Evolutionary conservation across 805 yeast species (phyloP), one percentile per base, ranked within the genome.

Genomic region (Metahyphopichia silvanorum): DNA sequence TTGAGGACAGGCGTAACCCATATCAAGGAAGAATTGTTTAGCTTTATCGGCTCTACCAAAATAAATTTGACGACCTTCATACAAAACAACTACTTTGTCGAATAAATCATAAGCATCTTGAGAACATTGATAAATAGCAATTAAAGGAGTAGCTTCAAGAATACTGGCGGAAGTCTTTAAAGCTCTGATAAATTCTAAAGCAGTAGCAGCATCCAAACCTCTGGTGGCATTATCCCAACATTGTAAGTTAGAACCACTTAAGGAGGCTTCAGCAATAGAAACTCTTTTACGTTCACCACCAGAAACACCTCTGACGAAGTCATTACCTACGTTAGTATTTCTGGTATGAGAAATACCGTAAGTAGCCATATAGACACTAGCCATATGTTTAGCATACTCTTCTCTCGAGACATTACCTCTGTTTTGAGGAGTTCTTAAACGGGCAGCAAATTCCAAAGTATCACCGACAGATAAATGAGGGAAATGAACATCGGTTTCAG

Each of bases 241-340:
- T 46, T 72, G 75, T 14, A 71, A 49, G 16, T 70, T 60, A 19
- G 86, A 82, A 18, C 80, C 76, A 31, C 79, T 69, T 29, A 82
- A 72, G 28, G 82, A 62, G 1, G 84, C 84, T 59, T 85, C 95
- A 8, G 88, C 86, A 47, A 85, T 79, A 8, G 91, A 81, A 3
- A 85, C 91, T 64, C 94, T 76, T 59, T 84, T 83, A 44, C 94
- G 67, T 61, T 85, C 93, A 68, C 94, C 93, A 49, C 94, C 91
- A 32, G 91, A 79, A 25, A 82, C 85, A 63, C 87, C 85, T 53
- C 86, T 71, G 19, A 81, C 70, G 37, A 63, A 76, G 43, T 77
- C 82, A 47, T 77, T 71, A 55, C 85, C 85, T 27, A 78, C 83
- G 39, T 70, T 72, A 22, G 82, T 76, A 43, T 77, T 56, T 35